These are phyloP conservation scores for Starmerella vitae DNA, from an alignment of 805 yeast genomes.

Conservation along the genomic window DNA sequence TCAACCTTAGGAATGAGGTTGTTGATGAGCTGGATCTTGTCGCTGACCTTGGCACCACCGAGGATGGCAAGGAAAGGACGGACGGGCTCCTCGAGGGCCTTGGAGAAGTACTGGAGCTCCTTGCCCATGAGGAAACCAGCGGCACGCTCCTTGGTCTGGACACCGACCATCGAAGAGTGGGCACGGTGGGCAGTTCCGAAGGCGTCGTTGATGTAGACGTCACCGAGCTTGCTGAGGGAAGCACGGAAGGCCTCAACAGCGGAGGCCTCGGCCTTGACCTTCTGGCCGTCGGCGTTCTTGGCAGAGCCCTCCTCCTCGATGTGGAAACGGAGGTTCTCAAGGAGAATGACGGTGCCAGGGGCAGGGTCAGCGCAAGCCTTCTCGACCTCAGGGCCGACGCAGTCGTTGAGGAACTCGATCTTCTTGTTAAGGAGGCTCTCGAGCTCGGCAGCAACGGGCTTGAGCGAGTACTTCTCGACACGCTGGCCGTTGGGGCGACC, in stretches of 20 bases:
- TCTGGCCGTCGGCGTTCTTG: constrained; percentile 79
- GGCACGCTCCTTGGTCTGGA: constrained; percentile 89
- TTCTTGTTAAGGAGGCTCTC: constrained; percentile 56
- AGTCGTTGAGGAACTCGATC: constrained; percentile 75
- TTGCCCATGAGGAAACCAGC: constrained; percentile 97
- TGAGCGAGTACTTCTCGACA: constrained; percentile 73
- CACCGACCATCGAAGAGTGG: constrained; percentile 98
- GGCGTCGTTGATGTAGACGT: constrained; percentile 93
- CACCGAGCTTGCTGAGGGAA: constrained; percentile 83
- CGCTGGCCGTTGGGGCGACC: constrained; percentile 98
- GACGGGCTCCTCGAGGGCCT: constrained; percentile 94
- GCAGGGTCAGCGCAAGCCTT: constrained; percentile 57
- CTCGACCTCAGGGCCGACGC: constrained; percentile 87
- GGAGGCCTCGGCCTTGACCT: constrained; percentile 74
- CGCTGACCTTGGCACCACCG: constrained; percentile 99
- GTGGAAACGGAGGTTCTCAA: constrained; percentile 98
- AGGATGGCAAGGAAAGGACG: constrained; percentile 98
- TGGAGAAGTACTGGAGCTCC: constrained; percentile 94
- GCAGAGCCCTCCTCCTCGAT: constrained; percentile 83
- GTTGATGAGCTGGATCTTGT: constrained; percentile 96
- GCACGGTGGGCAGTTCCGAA: constrained; percentile 99
- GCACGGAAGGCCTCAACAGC: constrained; percentile 78
- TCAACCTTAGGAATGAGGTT: constrained; percentile 87
- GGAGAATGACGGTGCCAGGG: constrained; percentile 70
- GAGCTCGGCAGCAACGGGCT: constrained; percentile 88